Base-by-base conservation (phyloP, 2,329 filamentous ascomycete genomes). In the Venturia effusa region DNA sequence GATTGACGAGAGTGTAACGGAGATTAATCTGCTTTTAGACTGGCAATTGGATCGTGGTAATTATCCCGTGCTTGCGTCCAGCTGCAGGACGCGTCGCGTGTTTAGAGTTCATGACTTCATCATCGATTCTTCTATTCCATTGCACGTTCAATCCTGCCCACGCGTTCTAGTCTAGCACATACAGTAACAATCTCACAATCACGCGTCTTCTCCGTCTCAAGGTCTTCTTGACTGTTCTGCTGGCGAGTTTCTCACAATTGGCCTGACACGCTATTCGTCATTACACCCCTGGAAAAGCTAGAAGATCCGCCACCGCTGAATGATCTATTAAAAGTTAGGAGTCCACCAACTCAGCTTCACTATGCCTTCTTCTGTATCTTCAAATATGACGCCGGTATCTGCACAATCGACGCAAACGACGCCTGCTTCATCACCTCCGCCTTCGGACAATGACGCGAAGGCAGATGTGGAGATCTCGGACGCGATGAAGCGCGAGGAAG, bases 401-500 rank as follows among this genome's bases (percentile, higher is more conserved):
- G 15, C 10, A n/a, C 15, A 30, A 27, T 51, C 59, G 34, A 27
- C 32, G 41, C 40, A 39, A 32, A 40, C 30, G 22, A 65, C 64
- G 27, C 64, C 64, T 17, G 61, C 51, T 19, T 64, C 64, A 17
- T 65, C 64, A 30, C 64, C 64, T n/a, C 64, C 62, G 22, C 62
- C 60, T 11, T 45, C 61, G 3, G 64, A 65, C 34, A 55, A 39
- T 10, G 34, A 60, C 55, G 37, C 34, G 19, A 41, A 4, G 6
- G 40, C 55, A 32, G 45, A 61, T 11, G 43, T 30, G 3, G 39
- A 24, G 11, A 41, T 40, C 13, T 57, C 76, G 6, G 70, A 75
- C 61, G 69, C 73, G 30, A 76, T 81, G 76, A 72, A 76, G 66
- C 71, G 70, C 34, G 79, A 81, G 66, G 79, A 81, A 66, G 74